These are phyloP conservation scores for Microbotryum scabiosae DNA, from an alignment of 1,284 basidiomycete species.

Conservation along the genomic window DNA sequence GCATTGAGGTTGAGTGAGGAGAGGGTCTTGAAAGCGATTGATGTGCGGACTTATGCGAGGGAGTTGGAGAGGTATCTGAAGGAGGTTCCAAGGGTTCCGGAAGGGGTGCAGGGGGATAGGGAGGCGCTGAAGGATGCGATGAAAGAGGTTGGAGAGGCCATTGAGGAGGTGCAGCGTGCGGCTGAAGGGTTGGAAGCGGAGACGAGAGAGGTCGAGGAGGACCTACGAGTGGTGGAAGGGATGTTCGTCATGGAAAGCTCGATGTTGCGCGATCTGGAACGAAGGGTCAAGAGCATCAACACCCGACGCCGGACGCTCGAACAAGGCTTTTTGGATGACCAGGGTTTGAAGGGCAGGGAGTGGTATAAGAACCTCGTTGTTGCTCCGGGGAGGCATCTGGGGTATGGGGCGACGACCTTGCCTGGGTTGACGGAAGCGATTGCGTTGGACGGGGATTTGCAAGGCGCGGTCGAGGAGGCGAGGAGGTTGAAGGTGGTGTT, in stretches of 20 bases:
- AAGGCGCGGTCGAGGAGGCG: constrained; percentile 2
- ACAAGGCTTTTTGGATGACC: constrained; percentile 69
- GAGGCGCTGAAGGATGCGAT: constrained; percentile 50
- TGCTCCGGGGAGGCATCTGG: constrained; percentile 58
- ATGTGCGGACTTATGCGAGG: too few relatives aligned
- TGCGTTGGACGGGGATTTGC: constrained; percentile 34
- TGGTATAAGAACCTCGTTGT: constrained; percentile 60
- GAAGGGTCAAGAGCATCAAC: constrained; percentile 58
- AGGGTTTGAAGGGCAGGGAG: constrained; percentile 52
- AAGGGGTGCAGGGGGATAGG: constrained; percentile 26
- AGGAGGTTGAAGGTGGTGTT: constrained; percentile 16
- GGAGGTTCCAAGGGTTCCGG: constrained; percentile 32
- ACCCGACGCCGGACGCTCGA: constrained; percentile 67
- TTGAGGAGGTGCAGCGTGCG: too few relatives aligned
- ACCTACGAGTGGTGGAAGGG: too few relatives aligned
- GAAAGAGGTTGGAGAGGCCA: constrained; percentile 32
- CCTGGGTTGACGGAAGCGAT: constrained; percentile 41
- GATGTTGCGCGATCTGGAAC: too few relatives aligned
- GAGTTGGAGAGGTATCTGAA: background rate
- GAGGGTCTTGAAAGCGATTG: constrained; percentile 41
- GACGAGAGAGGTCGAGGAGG: too few relatives aligned
- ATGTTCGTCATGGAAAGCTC: too few relatives aligned
- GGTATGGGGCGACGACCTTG: constrained; percentile 42
- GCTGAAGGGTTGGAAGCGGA: too few relatives aligned
- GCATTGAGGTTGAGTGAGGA: constrained; percentile 56